Evolutionary conservation across 305 asterid genomes (phyloP), one percentile per base, ranked within the genome.

Genomic region (Ilex paraguariensis): DNA sequence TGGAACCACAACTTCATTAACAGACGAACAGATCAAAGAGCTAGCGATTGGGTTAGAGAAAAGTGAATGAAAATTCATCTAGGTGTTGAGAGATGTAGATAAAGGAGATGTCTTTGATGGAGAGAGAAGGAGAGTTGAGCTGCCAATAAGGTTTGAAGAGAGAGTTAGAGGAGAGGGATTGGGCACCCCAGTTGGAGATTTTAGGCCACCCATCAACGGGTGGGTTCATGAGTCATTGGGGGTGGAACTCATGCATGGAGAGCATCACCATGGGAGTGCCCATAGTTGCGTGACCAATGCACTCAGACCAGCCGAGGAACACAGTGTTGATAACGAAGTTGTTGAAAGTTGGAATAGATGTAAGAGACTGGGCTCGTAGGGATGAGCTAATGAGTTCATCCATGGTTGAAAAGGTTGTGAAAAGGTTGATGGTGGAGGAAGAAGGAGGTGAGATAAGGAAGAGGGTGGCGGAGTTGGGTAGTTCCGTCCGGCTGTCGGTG

Each of bases 151-250:
- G 49, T 73, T 69, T 13, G 77, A 21, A 21, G 28, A 21, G 28
- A 21, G 28, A 21, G 28, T 21, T 1, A 21, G 28, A 21, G 28
- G 28, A 70, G 0, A 65, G 85, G 71, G 76, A 76, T 36, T 76
- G 85, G 80, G 80, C 76, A 5, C 80, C 82, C 16, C 79, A 77
- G 32, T 21, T 57, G 31, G 79, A 80, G 59, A 80, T 80, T 36
- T 45, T 80, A 46, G 66, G 70, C 21, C 82, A 80, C 55, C 36
- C 56, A 7, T 68, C 85, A 0, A 66, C 73, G 0, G 80, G 85
- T 0, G 78, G 76, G 12, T 76, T 77, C 57, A 68, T 73, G 78
- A 69, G 69, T 60, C 80, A 79, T 32, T 76, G 28, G 1, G 28
- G 28, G 28, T 21, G 28, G 28, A 21, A 21, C 28, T 21, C 28